Percentiles rank a stretch among this genome's conserved stretches.
Conservation (phyloP, 2,329 filamentous ascomycete genomes). For the Corinectria fuckeliana region DNA sequence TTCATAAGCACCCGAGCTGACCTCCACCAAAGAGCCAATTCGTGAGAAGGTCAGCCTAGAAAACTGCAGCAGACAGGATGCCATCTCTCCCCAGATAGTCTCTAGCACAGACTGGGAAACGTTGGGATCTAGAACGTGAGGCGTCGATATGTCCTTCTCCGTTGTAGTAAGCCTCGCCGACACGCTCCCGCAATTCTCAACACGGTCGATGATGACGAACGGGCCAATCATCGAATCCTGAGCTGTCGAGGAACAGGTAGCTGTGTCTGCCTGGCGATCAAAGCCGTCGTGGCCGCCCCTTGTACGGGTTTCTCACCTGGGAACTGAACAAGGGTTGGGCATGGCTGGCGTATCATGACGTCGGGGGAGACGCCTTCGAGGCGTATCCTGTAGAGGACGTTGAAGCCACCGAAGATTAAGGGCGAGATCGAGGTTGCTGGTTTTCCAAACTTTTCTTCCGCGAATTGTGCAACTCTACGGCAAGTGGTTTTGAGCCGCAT, state of each 20-base stretch:
- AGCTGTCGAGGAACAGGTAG: slow-evolving; percentile 14
- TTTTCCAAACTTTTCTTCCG: not conserved
- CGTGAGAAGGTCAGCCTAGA: slow-evolving; percentile 41
- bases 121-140: slow-evolving; percentile 17
- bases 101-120: slow-evolving; percentile 42
- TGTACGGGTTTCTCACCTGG: slow-evolving; percentile 20
- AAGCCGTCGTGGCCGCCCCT: slow-evolving; percentile 20
- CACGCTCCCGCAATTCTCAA: slow-evolving; percentile 34
- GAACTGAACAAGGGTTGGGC: slow-evolving; percentile 21
- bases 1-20: slow-evolving; percentile 32
- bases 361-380: slow-evolving; percentile 7
- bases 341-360: slow-evolving; percentile 19
- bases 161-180: slow-evolving; percentile 12
- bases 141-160: slow-evolving; percentile 1
- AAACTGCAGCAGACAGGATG: slow-evolving; percentile 49
- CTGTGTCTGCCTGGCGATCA: slow-evolving; percentile 3
- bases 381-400: slow-evolving; percentile 20
- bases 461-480: not conserved
- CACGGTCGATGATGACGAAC: slow-evolving; percentile 38
- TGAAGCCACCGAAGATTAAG: slow-evolving; percentile 24
- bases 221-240: slow-evolving; percentile 33
- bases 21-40: slow-evolving; percentile 48
- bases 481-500: slow-evolving; percentile 10
- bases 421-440: slow-evolving; percentile 4
- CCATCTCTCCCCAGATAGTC: slow-evolving; percentile 45